Evolutionary conservation across 768 basidiomycete genomes (phyloP).

Genomic region (Tylopilus subfusipes): DNA sequence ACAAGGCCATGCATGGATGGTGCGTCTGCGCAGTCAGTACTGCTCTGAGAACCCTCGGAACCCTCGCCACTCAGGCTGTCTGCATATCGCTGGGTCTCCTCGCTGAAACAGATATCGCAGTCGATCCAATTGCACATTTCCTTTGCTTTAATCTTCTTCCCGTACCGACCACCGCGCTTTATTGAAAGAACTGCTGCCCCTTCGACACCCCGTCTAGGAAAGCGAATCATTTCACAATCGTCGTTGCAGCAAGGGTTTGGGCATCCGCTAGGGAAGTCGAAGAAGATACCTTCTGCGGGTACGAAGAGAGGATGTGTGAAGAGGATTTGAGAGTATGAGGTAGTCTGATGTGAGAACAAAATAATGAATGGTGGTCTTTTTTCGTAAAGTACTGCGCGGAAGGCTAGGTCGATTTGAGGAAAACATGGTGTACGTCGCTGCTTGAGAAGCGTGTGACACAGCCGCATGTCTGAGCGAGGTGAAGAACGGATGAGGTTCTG

Average conservation of each 20-base stretch:
- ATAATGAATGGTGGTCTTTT: conserved; percentile 74
- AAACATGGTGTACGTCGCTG: conserved; percentile 77
- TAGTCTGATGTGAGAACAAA: conserved; percentile 76
- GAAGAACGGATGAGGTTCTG: conserved; percentile 5
- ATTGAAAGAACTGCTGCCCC: conserved; percentile 61
- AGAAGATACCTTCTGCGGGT: conserved; percentile 68
- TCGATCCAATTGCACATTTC: conserved; percentile 87
- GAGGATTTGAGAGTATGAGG: conserved; percentile 78
- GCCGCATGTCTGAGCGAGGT: conserved; percentile 50
- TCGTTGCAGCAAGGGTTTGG: conserved; percentile 77
- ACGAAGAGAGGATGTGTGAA: conserved; percentile 72
- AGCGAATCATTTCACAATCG: conserved; percentile 80
- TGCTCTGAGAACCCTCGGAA: conserved; percentile 46
- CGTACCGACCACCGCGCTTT: conserved; percentile 50
- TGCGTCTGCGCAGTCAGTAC: conserved; percentile 33
- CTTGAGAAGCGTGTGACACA: conserved; percentile 61
- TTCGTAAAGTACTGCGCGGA: conserved; percentile 73
- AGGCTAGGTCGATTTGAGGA: conserved; percentile 75
- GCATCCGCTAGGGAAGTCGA: conserved; percentile 76
- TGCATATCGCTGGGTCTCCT: conserved; percentile 33
- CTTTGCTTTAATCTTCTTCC: conserved; percentile 47
- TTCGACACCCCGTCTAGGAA: conserved; percentile 62
- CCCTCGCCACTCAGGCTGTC: conserved; percentile 43
- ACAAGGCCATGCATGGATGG: conserved; percentile 47
- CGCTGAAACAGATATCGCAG: conserved; percentile 59